Percentiles rank a stretch among this genome's conserved stretches.
These are phyloP conservation scores for Pseudogymnoascus sp. DNA, from an alignment of 2,329 filamentous ascomycete species.

Conservation along the genomic window DNA sequence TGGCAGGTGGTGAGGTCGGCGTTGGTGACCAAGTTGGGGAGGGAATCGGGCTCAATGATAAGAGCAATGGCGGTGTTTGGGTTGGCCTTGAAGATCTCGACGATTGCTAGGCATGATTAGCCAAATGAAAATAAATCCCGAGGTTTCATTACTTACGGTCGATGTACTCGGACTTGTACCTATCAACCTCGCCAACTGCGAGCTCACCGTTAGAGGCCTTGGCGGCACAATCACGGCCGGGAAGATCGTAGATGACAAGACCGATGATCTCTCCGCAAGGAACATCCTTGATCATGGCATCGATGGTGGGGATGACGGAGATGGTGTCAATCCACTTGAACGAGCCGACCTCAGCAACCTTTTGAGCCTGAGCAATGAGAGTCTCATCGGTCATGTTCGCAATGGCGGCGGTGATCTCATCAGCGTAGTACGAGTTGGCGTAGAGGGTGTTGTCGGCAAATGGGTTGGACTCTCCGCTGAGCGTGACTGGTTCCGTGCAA, in stretches of 20 bases:
- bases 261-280: conserved; percentile 40
- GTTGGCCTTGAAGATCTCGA: conserved; percentile 21
- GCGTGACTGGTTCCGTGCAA: conserved; percentile 19
- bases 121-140: conserved; percentile 36
- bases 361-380: conserved; percentile 30
- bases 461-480: conserved; percentile 36
- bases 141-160: conserved; percentile 32
- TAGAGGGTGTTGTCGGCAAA: conserved; percentile 43
- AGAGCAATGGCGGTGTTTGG: conserved; percentile 23
- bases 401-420: conserved; percentile 45
- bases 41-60: conserved; percentile 45
- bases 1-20: conserved; percentile 42
- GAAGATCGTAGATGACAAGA: conserved; percentile 48
- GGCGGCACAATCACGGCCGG: conserved; percentile 51
- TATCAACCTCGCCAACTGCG: conserved; percentile 41
- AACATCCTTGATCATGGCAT: conserved; percentile 38
- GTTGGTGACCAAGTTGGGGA: conserved; percentile 54
- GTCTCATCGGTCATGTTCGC: conserved; percentile 47
- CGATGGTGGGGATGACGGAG: conserved; percentile 41
- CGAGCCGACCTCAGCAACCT: conserved; percentile 39
- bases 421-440: conserved; percentile 49
- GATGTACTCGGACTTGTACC: conserved; percentile 48
- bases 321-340: conserved; percentile 47
- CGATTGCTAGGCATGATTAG: conserved; percentile 37
- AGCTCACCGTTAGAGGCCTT: conserved; percentile 52